Evolutionary conservation across 2,329 filamentous ascomycete species (phyloP).

Genomic region (Colletotrichum ledebouriae): DNA sequence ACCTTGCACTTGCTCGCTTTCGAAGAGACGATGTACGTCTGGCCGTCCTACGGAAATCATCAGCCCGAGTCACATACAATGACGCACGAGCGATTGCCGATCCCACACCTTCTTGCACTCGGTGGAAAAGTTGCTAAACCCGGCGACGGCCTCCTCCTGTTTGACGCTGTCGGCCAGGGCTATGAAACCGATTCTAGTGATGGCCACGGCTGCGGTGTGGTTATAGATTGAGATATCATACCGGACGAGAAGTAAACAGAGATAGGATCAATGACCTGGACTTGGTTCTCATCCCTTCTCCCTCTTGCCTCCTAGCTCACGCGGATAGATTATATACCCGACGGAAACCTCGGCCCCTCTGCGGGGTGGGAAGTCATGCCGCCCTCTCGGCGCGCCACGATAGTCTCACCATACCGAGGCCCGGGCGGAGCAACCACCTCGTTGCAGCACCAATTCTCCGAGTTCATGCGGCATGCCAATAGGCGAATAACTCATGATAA

Average conservation of each 20-base stretch:
- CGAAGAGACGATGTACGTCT: conserved; percentile 35
- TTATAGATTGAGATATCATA: background rate
- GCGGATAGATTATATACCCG: conserved; percentile 8
- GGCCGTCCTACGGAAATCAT: conserved; percentile 14
- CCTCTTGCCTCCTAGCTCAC: fast-evolving
- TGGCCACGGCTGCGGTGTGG: conserved; percentile 12
- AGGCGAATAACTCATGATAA: no score
- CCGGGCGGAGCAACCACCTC: conserved; percentile 7
- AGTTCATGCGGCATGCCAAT: background rate
- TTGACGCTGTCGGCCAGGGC: conserved; percentile 31
- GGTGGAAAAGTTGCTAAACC: conserved; percentile 30
- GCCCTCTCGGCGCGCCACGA: conserved; percentile 15
- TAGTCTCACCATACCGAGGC: conserved; percentile 24
- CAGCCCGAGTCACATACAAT: background rate
- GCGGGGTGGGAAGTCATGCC: conserved; percentile 21
- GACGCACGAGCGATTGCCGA: no score
- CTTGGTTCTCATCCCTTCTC: no score
- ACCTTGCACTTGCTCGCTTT: conserved; percentile 40
- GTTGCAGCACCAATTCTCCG: conserved; percentile 11
- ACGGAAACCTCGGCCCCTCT: conserved; percentile 3
- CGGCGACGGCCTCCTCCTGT: conserved; percentile 28
- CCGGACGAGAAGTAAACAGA: background rate
- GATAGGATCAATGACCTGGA: background rate
- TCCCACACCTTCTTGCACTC: conserved; percentile 33
- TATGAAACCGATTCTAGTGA: conserved; percentile 38